Conservation (phyloP, 306 rosid species). For the Sechiopsis laciniata region DNA sequence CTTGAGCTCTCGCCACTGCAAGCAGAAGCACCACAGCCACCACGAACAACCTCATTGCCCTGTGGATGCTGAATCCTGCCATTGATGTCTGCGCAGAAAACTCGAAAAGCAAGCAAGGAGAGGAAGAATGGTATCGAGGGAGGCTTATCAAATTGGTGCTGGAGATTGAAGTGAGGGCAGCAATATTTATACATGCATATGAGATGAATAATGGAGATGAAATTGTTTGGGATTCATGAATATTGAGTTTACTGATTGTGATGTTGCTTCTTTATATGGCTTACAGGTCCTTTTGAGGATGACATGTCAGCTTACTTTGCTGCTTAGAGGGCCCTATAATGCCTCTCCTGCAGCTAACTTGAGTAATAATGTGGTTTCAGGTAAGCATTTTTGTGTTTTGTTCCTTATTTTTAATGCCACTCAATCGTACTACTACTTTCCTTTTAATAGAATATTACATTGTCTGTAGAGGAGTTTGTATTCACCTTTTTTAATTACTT, state of each 20-base stretch:
- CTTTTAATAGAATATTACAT: background rate
- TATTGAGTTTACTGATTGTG: conserved; percentile 11
- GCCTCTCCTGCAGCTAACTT: conserved; percentile 17
- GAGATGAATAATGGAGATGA: conserved; percentile 11
- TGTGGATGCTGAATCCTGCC: background rate
- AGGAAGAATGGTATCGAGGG: background rate
- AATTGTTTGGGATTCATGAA: conserved; percentile 14
- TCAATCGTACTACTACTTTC: background rate
- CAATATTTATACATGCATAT: conserved; percentile 16
- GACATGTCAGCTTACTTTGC: conserved; percentile 11
- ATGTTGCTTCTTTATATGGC: conserved; percentile 19
- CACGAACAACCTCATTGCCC: background rate
- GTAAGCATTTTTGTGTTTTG: conserved; percentile 12
- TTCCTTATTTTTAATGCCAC: background rate
- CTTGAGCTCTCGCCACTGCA: conserved; percentile 30
- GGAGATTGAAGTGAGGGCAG: background rate
- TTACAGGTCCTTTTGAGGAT: conserved; percentile 14
- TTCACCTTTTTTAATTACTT: conserved; percentile 3
- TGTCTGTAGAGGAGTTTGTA: background rate
- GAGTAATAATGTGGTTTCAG: conserved; percentile 9
- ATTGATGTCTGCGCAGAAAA: background rate
- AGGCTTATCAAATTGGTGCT: background rate
- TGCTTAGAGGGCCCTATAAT: conserved; percentile 16
- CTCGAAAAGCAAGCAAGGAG: background rate
- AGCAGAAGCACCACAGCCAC: conserved; percentile 29